A percentile compares a stretch with the other conserved stretches of the same genome.
Evolutionary conservation across 2,329 filamentous ascomycete genomes (phyloP).

Genomic region (Orbilia javanica): DNA sequence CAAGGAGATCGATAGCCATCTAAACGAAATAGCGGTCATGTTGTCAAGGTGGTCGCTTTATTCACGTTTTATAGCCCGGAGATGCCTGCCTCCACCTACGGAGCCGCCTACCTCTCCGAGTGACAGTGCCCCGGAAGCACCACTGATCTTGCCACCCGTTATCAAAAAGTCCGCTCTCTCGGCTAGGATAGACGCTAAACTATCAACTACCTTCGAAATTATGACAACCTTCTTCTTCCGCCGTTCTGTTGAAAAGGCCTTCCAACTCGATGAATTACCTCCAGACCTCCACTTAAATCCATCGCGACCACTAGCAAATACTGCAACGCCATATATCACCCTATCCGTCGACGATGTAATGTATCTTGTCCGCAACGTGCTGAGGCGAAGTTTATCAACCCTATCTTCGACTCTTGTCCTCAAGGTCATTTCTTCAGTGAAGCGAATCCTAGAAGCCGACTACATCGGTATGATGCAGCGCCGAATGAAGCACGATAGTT

Average conservation of each 20-base stretch:
- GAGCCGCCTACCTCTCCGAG: conserved; percentile 1
- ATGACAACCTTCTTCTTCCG: conserved; percentile 98
- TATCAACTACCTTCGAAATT: conserved; percentile 84
- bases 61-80: conserved; percentile 85
- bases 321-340: conserved; percentile 87
- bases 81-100: conserved; percentile 75
- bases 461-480: conserved; percentile 97
- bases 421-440: conserved; percentile 81
- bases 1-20: conserved; percentile 89
- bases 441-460: conserved; percentile 84
- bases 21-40: conserved; percentile 92
- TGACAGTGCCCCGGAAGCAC: conserved; percentile 60
- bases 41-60: conserved; percentile 93
- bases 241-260: conserved; percentile 94
- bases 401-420: conserved; percentile 83
- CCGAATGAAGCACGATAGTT: conserved; percentile 96
- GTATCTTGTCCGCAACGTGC: conserved; percentile 96
- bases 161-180: conserved; percentile 82
- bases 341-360: conserved; percentile 98
- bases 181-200: conserved; percentile 80
- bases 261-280: conserved; percentile 93
- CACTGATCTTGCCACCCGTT: conserved; percentile 78
- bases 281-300: conserved; percentile 71
- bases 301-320: conserved; percentile 74
- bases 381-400: conserved; percentile 87